Evolutionary conservation across 495 filamentous ascomycete genomes (phyloP), one percentile per base, ranked within the genome.

Genomic region (Hypomontagnella monticulosa): DNA sequence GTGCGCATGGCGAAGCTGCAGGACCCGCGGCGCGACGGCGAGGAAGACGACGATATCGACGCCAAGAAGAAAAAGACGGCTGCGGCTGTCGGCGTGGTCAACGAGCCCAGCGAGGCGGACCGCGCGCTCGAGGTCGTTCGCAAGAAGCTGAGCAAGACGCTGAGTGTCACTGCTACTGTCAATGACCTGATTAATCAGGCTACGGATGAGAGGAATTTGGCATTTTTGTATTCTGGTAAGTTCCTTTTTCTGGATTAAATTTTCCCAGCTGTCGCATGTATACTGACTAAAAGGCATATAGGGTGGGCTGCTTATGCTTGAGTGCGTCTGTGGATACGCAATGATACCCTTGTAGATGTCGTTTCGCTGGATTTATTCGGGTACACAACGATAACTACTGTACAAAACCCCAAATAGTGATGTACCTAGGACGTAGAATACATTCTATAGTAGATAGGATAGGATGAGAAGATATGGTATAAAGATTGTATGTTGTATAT

Each of bases 131-230:
- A 90, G 36, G 92, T 98, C 14, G 96, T 99, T 18, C 86, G 89
- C 60, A 97, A 96, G 83, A 99, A 99, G 79, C 76, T 99, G 70
- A 88, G 87, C 67, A 96, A 96, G 80, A 94, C 90, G 40, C 75
- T 99, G 69, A 98, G 95, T 75, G 95, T 97, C 15, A 88, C 87
- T 52, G 95, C 95, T 12, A 97, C 93, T 38, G 95, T 99, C 23
- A 98, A 97, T 70, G 95, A 98, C 73, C 78, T 99, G 55, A 98
- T 98, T 62, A 95, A 97, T 73, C 90, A 94, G 78, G 94, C 96
- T 18, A 92, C 88, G 9, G 96, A 98, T 78, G 93, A 95, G 80
- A 84, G 85, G 71, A 97, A 99, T 75, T 75, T 99, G 69, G 96
- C 96, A 3, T 86, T 97, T 44, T 80, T 99, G 62, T 99, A 92